Base-by-base conservation (phyloP, 192 early-diverging fungal species). In the Linderina pennispora region DNA sequence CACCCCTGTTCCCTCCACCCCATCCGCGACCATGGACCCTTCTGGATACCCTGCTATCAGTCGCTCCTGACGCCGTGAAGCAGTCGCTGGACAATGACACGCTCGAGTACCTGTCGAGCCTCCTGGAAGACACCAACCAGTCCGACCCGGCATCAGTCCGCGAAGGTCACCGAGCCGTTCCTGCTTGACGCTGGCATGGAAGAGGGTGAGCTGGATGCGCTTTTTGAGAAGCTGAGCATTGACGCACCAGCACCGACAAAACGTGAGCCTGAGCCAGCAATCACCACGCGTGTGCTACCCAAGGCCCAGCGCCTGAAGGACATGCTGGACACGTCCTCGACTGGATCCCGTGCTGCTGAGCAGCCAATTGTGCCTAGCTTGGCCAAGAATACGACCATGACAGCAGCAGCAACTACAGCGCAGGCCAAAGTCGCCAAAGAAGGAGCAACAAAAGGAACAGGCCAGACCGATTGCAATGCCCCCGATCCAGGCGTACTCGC, bases 401-500 rank as follows among this genome's bases (percentile, higher is more conserved):
- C 40, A n/a, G n/a, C n/a, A n/a, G n/a, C 18, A 25, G 34, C 16
- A 31, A 14, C 28, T 11, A 5, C 5, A 31, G 28, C 28, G 11
- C 28, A 11, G 28, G 28, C 28, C 5, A 31, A 31, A 31, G 11
- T 5, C 28, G 5, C 28, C 47, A n/a, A 16, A 1, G 33, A 16
- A 23, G 17, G 18, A 45, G 26, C 20, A 56, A 15, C 43, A 23
- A 31, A 41, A 16, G 43, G 17, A n/a, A 41, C 40, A 13, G 23
- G 60, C 8, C 26, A 46, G 32, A 23, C 37, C 58, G 19, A 64
- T 62, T n/a, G 53, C 61, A 24, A 50, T 48, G 9, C 73, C 80
- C 0, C 43, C 59, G n/a, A 68, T 86, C 9, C 73, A 80, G 37
- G 86, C 85, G 2, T 82, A 69, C 35, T 85, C 86, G 2, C 86